phyloP scores from a whole-genome alignment of 1,139 yeast genomes.

The Zhuliangozyma blackwelliae region DNA sequence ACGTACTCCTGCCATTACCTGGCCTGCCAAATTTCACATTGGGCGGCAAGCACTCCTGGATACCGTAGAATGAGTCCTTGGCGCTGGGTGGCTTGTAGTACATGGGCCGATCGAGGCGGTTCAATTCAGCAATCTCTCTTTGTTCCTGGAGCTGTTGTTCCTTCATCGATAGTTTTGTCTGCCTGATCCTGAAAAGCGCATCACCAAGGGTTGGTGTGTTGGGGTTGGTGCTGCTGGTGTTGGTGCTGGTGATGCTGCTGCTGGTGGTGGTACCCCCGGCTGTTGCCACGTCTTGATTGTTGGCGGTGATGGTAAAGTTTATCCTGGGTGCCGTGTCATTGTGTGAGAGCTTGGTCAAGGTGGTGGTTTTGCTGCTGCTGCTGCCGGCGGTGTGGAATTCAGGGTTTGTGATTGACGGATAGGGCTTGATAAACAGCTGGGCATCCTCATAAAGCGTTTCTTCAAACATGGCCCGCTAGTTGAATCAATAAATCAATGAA shows the following conservation, averaged over 20 bases:
- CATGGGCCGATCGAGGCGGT: slow-evolving; percentile 19
- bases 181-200: slow-evolving; percentile 9
- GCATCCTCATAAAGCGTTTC: slow-evolving; percentile 12
- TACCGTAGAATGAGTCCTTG: slow-evolving; percentile 25
- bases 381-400: slow-evolving; percentile 4
- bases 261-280: not conserved
- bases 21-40: slow-evolving; percentile 8
- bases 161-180: slow-evolving; percentile 10
- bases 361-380: not conserved
- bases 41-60: slow-evolving; percentile 31
- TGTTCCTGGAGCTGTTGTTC: slow-evolving; percentile 2
- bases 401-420: slow-evolving; percentile 2
- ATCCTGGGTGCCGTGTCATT: slow-evolving; percentile 6
- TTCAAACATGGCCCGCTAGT: slow-evolving; percentile 3
- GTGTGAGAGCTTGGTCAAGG: slow-evolving; percentile 9
- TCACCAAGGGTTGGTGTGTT: slow-evolving; percentile 7
- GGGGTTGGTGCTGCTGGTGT: slow-evolving; percentile 2
- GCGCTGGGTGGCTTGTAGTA: slow-evolving; percentile 36
- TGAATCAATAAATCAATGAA: no score
- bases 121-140: slow-evolving; percentile 3
- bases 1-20: slow-evolving; percentile 3
- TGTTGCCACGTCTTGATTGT: no score
- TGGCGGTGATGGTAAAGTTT: slow-evolving; percentile 4
- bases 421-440: slow-evolving; percentile 5
- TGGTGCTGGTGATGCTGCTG: slow-evolving; percentile 1